Conservation (phyloP, 257 asterid species). For the Coffea eugenioides region DNA sequence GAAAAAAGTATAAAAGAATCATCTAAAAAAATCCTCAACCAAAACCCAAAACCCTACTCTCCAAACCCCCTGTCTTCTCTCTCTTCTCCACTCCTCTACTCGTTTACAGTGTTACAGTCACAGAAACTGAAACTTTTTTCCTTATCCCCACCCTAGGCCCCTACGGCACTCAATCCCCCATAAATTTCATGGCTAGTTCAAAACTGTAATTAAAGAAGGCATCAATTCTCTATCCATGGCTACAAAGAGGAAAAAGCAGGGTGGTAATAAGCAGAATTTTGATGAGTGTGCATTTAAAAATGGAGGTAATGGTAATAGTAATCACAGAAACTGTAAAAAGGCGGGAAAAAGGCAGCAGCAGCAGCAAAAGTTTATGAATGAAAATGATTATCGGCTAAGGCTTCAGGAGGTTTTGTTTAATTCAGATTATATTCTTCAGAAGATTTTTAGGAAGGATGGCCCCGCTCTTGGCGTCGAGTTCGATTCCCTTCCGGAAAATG, state of each 20-base stretch:
- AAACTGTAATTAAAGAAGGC: background rate
- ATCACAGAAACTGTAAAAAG: slow-evolving; percentile 16
- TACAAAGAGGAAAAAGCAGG: slow-evolving; percentile 31
- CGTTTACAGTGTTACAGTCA: slow-evolving; percentile 9
- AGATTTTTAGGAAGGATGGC: slow-evolving; percentile 82
- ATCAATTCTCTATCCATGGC: slow-evolving; percentile 38
- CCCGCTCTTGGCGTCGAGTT: slow-evolving; percentile 78
- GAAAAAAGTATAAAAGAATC: background rate
- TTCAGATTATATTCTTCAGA: slow-evolving; percentile 61
- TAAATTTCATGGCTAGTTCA: slow-evolving; percentile 31
- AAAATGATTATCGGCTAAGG: slow-evolving; percentile 52
- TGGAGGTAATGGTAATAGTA: slow-evolving; percentile 22
- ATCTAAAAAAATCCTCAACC: slow-evolving; percentile 1
- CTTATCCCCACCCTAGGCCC: background rate
- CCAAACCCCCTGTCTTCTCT: slow-evolving; percentile 34
- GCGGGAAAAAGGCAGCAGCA: slow-evolving; percentile 37
- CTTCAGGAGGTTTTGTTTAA: slow-evolving; percentile 73
- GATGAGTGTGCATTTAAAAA: slow-evolving; percentile 15
- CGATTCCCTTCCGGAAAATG: slow-evolving; percentile 63
- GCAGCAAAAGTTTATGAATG: slow-evolving; percentile 49
- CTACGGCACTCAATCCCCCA: background rate
- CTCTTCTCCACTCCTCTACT: slow-evolving; percentile 29
- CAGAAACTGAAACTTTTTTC: slow-evolving; percentile 18
- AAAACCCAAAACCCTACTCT: slow-evolving; percentile 70
- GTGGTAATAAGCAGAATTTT: slow-evolving; percentile 20